These are phyloP conservation scores for Rhododendron molle DNA, from an alignment of 148 eudicot genomes.

Conservation along the genomic window DNA sequence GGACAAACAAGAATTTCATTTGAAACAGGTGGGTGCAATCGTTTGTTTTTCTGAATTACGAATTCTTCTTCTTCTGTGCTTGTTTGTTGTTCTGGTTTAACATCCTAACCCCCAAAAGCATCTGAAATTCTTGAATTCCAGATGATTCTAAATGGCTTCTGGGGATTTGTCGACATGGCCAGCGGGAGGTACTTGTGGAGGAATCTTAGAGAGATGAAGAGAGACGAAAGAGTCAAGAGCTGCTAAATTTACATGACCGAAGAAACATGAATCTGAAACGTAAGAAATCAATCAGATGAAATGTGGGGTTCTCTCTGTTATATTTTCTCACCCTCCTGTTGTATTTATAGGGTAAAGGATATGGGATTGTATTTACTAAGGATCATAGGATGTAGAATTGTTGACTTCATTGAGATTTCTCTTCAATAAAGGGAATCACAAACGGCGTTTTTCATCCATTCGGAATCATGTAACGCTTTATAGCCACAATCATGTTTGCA, in stretches of 20 bases:
- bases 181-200: conserved; percentile 75
- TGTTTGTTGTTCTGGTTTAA: neutral
- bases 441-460: neutral
- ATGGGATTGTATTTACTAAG: neutral
- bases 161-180: conserved; percentile 76
- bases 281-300: neutral
- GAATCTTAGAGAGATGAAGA: conserved; percentile 45
- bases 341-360: neutral
- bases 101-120: neutral
- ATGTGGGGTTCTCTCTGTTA: neutral
- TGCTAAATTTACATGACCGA: conserved; percentile 9
- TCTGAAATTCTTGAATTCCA: conserved; percentile 12
- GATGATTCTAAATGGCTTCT: conserved; percentile 51
- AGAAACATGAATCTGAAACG: neutral
- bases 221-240: conserved; percentile 29
- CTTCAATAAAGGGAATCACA: neutral
- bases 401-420: neutral
- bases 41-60: neutral
- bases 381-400: neutral
- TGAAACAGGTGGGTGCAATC: conserved; percentile 25
- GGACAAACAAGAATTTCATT: conserved; percentile 25
- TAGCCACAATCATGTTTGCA: neutral
- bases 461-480: neutral
- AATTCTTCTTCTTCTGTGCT: neutral
- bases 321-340: neutral